These are phyloP conservation scores for Coemansia sp. DNA, from an alignment of 192 early-diverging fungal genomes.

Conservation along the genomic window DNA sequence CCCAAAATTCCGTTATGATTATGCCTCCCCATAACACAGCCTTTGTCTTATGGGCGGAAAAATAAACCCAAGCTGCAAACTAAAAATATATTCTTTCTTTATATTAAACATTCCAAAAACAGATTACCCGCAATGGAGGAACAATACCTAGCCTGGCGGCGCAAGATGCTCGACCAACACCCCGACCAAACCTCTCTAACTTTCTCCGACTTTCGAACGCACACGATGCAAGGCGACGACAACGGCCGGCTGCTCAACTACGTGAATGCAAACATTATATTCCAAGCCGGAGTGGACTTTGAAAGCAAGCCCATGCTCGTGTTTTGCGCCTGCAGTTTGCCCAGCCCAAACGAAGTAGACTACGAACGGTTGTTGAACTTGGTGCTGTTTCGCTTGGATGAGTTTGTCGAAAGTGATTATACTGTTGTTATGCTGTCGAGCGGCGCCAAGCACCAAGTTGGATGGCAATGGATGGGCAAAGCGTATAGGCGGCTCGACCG, in stretches of 20 bases:
- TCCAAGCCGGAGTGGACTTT: constrained; percentile 72
- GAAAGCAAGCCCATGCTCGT: constrained; percentile 81
- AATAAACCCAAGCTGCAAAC: neutral
- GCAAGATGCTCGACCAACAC: constrained; percentile 17
- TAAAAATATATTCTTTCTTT: no score
- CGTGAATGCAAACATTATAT: constrained; percentile 45
- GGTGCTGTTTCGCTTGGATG: constrained; percentile 64
- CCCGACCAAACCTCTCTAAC: constrained; percentile 10
- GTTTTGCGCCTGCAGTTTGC: constrained; percentile 82
- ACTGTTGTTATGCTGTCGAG: constrained; percentile 82
- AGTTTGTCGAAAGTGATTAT: constrained; percentile 89
- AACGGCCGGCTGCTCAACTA: constrained; percentile 38
- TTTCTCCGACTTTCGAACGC: constrained; percentile 23
- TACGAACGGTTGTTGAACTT: constrained; percentile 76
- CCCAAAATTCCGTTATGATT: neutral
- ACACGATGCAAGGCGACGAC: constrained; percentile 50
- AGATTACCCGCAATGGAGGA: constrained; percentile 30
- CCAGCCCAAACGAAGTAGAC: constrained; percentile 66
- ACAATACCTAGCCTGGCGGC: constrained; percentile 40
- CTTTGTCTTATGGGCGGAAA: neutral
- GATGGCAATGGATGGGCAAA: constrained; percentile 79
- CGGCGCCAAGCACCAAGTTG: constrained; percentile 69
- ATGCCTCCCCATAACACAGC: neutral
- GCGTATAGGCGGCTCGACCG: constrained; percentile 76
- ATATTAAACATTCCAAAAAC: no score